Base-by-base conservation (phyloP, 345 rosid species). In the Turritis glabra region DNA sequence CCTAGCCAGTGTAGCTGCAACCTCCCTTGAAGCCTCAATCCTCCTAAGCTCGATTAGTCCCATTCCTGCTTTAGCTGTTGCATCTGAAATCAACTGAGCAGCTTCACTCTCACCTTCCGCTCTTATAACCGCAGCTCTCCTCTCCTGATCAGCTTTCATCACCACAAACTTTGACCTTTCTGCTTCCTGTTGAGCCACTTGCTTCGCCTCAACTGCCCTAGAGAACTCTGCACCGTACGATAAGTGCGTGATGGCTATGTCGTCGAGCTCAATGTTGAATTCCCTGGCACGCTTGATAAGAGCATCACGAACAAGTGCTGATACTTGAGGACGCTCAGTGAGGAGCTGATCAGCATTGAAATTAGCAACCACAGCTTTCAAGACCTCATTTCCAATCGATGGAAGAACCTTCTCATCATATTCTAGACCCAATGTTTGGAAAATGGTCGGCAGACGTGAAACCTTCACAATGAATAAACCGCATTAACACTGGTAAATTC, bases 21-120 rank as follows among this genome's bases (percentile, higher is more conserved):
- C 82, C 81, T 95, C 99, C 80, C 97, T 90, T 0, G 97, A 84
- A 23, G 99, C 99, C 75, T 95, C 99, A 7, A 95, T 92, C 83
- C 92, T 95, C 86, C 99, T 90, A 33, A 95, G 92, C 83, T 95
- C 99, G 48, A 95, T 95, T 32, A 95, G 64, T 9, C 99, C 97
- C 85, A 85, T 84, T 17, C 99, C 99, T 6, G 91, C 92, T 64
- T 82, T 82, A 13, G 86, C 57, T 19, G 99, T 95, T 5, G 98
- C 97, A 40, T 90, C 93, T 3, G 98, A 96, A 23, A 96, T 96
- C 53, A 96, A 64, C 78, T 82, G 89, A 0, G 99, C 98, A 71
- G 98, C 84, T 80, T 96, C 96, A 77, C 99, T 96, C 81, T 96
- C 99, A 85, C 99, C 99, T 81, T 96, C 96, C 0, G 98, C 99